Conservation (phyloP, 371 early-diverging fungal species). For the Coemansia sp. region DNA sequence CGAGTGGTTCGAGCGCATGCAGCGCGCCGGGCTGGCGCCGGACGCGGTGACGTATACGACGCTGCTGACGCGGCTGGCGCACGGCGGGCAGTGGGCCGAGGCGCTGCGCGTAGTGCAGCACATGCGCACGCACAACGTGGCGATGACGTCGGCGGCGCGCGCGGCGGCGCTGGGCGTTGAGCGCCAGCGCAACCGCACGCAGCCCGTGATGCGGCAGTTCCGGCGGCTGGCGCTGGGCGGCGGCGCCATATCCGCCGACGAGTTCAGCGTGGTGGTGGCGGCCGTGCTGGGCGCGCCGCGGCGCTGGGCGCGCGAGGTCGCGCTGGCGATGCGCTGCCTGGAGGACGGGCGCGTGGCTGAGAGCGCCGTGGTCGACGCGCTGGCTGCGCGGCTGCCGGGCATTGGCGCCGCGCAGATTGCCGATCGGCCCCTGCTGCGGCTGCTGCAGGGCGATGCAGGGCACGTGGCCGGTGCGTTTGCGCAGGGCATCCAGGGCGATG, state of each 20-base stretch:
- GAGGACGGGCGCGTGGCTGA: constrained; percentile 25
- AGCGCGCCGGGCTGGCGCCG: constrained; percentile 13
- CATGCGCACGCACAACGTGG: constrained; percentile 13
- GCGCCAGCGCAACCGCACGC: constrained; percentile 11
- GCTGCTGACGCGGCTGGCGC: constrained; percentile 21
- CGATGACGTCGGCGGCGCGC: constrained; percentile 5
- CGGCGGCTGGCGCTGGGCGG: constrained; percentile 10
- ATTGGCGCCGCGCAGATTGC: background rate
- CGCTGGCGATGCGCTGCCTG: constrained; percentile 26
- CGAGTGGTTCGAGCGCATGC: constrained; percentile 27
- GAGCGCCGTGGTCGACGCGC: constrained; percentile 31
- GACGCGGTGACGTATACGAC: constrained; percentile 16
- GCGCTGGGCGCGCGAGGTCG: constrained; percentile 26
- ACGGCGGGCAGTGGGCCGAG: constrained; percentile 33
- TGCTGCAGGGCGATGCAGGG: constrained; percentile 5
- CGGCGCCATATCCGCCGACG: constrained; percentile 3
- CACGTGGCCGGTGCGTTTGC: constrained; percentile 3
- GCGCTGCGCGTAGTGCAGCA: constrained; percentile 18
- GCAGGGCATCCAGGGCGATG: background rate
- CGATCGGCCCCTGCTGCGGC: constrained; percentile 22
- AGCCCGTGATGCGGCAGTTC: constrained; percentile 18
- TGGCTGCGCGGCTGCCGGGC: constrained; percentile 40
- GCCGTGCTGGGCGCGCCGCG: constrained; percentile 20
- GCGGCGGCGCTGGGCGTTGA: constrained; percentile 19
- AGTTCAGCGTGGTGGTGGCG: constrained; percentile 16